Conservation (phyloP, 306 rosid genomes). For the Prunus kanzakura region DNA sequence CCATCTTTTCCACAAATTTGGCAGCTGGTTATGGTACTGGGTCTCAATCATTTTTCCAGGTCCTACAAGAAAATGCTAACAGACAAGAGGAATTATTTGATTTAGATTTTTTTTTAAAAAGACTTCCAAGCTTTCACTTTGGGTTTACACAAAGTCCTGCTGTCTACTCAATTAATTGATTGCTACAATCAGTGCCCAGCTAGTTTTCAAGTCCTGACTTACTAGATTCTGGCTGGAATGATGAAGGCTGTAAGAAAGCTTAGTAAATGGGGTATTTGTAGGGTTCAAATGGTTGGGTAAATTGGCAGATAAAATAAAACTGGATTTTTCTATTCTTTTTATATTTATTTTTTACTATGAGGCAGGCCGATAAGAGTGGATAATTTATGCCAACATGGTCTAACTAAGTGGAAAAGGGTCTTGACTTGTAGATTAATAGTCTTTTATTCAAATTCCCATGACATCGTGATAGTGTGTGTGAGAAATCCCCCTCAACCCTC, state of each 20-base stretch:
- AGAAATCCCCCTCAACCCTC: no score
- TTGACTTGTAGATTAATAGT: no score
- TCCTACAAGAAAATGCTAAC: slow-evolving; percentile 2
- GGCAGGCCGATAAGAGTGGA: no score
- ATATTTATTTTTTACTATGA: no score
- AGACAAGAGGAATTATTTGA: slow-evolving; percentile 16
- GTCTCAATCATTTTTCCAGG: slow-evolving; percentile 20
- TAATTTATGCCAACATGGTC: no score
- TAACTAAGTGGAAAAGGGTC: fast-evolving
- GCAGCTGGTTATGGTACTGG: slow-evolving; percentile 7
- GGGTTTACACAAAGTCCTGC: slow-evolving; percentile 1
- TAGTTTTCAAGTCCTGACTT: not conserved
- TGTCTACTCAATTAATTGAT: not conserved
- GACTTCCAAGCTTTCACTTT: slow-evolving; percentile 4
- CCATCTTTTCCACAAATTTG: not conserved
- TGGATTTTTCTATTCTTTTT: no score
- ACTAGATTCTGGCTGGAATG: not conserved
- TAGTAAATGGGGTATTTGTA: not conserved
- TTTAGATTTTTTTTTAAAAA: not conserved
- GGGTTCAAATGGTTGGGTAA: not conserved
- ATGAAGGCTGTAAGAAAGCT: not conserved
- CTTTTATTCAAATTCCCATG: fast-evolving
- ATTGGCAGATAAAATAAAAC: not conserved
- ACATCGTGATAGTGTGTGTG: fast-evolving
- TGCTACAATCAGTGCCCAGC: not conserved